Conservation (phyloP, 2,329 filamentous ascomycete genomes). For the Domatiomyces globalis region DNA sequence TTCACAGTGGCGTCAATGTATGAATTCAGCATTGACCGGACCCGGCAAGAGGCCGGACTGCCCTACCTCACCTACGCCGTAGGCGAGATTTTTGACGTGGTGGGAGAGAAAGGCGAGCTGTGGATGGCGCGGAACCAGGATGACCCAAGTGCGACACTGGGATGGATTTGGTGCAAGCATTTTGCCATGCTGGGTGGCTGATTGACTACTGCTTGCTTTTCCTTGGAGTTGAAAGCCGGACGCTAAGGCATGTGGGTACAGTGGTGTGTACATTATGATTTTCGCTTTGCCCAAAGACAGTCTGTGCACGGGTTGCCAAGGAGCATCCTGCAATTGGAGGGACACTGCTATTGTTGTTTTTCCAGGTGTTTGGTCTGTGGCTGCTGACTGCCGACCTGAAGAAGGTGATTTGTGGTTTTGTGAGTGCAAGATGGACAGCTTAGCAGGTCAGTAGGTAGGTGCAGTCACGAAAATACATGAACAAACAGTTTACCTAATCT, state of each 20-base stretch:
- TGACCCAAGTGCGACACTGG: conserved; percentile 61
- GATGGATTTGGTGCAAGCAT: conserved; percentile 99
- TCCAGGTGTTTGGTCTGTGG: neutral
- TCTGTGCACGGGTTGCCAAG: neutral
- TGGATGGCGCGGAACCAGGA: conserved; percentile 98
- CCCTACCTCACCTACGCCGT: conserved; percentile 92
- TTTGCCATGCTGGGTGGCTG: conserved; percentile 49
- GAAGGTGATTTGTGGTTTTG: neutral
- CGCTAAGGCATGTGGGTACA: neutral
- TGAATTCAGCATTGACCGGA: conserved; percentile 90
- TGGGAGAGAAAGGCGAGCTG: conserved; percentile 90
- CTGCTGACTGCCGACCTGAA: neutral
- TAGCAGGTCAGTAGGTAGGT: neutral
- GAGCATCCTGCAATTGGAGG: neutral
- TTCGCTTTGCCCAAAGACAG: neutral
- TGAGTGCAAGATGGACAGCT: neutral
- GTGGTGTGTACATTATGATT: neutral
- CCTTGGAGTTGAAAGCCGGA: neutral
- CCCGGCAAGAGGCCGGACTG: conserved; percentile 84
- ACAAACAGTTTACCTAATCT: neutral
- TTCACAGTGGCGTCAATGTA: conserved; percentile 90
- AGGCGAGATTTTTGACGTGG: conserved; percentile 86
- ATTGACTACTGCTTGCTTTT: neutral
- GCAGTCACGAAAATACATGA: neutral
- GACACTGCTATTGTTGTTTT: neutral